Percentiles rank a stretch among this genome's conserved stretches.
Evolutionary conservation across 768 basidiomycete species (phyloP).

Genomic region (Xerocomus potaroensis): DNA sequence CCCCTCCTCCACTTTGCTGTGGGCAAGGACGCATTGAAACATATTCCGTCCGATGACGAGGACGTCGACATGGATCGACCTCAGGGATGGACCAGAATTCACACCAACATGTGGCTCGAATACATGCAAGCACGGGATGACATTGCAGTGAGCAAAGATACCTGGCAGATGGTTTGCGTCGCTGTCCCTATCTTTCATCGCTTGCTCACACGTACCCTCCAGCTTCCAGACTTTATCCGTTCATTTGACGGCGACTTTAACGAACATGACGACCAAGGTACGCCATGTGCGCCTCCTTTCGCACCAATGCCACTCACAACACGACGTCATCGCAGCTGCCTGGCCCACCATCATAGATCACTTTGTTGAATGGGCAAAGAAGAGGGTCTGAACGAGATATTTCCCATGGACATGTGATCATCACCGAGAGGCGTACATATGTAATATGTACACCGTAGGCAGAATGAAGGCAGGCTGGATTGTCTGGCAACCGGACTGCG

Average conservation of each 20-base stretch:
- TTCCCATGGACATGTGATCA: too few species aligned
- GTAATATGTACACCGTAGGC: too few species aligned
- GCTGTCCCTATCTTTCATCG: slow-evolving; percentile 5
- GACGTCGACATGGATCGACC: slow-evolving; percentile 40
- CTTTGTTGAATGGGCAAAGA: slow-evolving; percentile 66
- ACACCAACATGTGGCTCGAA: slow-evolving; percentile 75
- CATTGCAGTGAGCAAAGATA: slow-evolving; percentile 84
- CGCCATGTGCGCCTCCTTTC: slow-evolving; percentile 14
- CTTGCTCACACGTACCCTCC: slow-evolving; percentile 8
- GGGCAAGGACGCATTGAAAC: slow-evolving; percentile 57
- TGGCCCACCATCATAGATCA: slow-evolving; percentile 89
- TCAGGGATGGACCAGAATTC: slow-evolving; percentile 59
- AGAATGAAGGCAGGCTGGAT: too few species aligned
- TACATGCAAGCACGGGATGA: slow-evolving; percentile 59
- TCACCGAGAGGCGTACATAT: too few species aligned
- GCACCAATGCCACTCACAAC: background rate
- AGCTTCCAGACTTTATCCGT: slow-evolving; percentile 80
- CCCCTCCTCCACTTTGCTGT: slow-evolving; percentile 74
- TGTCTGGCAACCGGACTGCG: too few species aligned
- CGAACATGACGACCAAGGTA: slow-evolving; percentile 76
- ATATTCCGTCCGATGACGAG: slow-evolving; percentile 37
- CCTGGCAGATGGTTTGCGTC: slow-evolving; percentile 74
- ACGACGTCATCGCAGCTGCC: slow-evolving; percentile 46
- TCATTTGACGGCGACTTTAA: slow-evolving; percentile 68
- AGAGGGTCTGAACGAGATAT: slow-evolving; percentile 11